These are phyloP conservation scores for Flaveria trinervia DNA, from an alignment of 129 eudicot species.

Conservation along the genomic window DNA sequence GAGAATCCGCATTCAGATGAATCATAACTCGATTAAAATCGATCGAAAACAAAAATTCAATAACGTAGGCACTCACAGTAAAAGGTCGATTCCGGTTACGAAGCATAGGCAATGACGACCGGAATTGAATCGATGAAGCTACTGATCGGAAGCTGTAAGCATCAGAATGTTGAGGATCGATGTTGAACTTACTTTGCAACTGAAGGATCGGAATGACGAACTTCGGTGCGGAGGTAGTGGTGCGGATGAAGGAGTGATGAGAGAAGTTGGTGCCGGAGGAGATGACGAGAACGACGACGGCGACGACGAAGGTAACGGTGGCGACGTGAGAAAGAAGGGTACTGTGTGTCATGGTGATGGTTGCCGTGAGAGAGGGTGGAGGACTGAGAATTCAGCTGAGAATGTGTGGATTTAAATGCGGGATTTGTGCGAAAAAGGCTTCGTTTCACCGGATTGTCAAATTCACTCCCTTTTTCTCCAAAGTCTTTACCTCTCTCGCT, in stretches of 20 bases:
- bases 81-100: conserved; percentile 20
- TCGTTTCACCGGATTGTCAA: no score
- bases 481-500: no score
- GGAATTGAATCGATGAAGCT: conserved; percentile 20
- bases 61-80: conserved; percentile 24
- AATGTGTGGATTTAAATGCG: background rate
- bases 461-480: no score
- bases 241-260: background rate
- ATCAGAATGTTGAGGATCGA: conserved; percentile 2
- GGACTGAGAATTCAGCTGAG: background rate
- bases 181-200: conserved; percentile 26
- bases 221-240: conserved; percentile 5
- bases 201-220: conserved; percentile 36
- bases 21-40: no score
- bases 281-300: conserved; percentile 1
- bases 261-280: conserved; percentile 23
- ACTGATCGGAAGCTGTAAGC: no score
- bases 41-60: background rate
- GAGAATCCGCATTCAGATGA: background rate
- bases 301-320: conserved; percentile 16
- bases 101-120: conserved; percentile 4
- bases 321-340: conserved; percentile 26
- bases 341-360: conserved; percentile 22
- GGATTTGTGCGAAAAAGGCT: no score
- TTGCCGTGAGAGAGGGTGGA: conserved; percentile 7